Percentiles rank a stretch among this genome's conserved stretches.
phyloP scores from a whole-genome alignment of 2,329 filamentous ascomycete genomes.

The Calonectria pteridis region DNA sequence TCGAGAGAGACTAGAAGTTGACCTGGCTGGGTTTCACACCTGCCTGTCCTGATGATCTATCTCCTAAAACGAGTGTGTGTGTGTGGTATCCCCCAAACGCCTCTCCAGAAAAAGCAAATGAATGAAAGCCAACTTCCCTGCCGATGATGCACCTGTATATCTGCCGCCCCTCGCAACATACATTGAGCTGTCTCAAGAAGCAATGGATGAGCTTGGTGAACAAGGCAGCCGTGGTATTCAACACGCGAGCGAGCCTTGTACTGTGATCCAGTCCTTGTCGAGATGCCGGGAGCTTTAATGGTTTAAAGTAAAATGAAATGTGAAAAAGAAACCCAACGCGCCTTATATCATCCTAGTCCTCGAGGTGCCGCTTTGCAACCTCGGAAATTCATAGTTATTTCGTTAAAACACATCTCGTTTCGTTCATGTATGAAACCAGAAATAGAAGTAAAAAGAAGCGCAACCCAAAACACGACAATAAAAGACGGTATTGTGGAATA shows the following conservation, averaged over 20 bases:
- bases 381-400: constrained; percentile 45
- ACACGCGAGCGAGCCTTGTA: constrained; percentile 35
- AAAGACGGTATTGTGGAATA: constrained; percentile 41
- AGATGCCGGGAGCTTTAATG: constrained; percentile 37
- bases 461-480: constrained; percentile 30
- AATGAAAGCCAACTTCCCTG: constrained; percentile 32
- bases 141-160: constrained; percentile 35
- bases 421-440: constrained; percentile 45
- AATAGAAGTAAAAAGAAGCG: constrained; percentile 37
- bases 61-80: constrained; percentile 44
- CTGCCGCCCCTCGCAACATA: constrained; percentile 39
- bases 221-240: constrained; percentile 27
- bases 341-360: constrained; percentile 44
- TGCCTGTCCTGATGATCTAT: constrained; percentile 35
- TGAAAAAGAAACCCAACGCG: constrained; percentile 34
- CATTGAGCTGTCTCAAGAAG: constrained; percentile 35
- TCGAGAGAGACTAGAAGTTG: not conserved
- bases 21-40: not conserved
- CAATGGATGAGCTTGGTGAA: constrained; percentile 28
- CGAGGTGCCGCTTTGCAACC: constrained; percentile 39
- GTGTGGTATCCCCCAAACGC: constrained; percentile 30
- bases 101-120: constrained; percentile 17
- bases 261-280: constrained; percentile 27
- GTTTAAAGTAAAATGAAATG: constrained; percentile 20
- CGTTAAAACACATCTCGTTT: constrained; percentile 51